Evolutionary conservation across 2,329 filamentous ascomycete genomes (phyloP).

Genomic region (Colletotrichum falcatum): DNA sequence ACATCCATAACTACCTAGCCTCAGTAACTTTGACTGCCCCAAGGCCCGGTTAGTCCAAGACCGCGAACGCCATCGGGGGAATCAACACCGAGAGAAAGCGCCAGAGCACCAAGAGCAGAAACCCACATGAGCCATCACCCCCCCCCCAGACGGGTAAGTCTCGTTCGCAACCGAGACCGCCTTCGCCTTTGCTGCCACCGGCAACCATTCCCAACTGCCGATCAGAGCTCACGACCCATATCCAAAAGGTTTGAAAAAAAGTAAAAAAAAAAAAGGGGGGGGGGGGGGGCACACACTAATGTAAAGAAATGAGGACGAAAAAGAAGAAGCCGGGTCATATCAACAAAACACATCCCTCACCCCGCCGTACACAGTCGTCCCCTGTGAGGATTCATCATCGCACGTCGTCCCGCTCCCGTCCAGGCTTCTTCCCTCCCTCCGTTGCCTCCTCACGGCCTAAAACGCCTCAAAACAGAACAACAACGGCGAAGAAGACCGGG

Average conservation of each 20-base stretch:
- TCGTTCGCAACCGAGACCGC: not conserved
- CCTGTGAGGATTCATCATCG: slow-evolving; percentile 12
- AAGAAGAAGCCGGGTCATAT: not conserved
- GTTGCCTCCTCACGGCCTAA: not conserved
- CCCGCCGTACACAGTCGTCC: not conserved
- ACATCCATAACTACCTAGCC: not conserved
- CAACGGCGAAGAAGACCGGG: not conserved
- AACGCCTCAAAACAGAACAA: not conserved
- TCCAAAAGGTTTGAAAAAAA: not conserved
- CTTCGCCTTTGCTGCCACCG: not conserved
- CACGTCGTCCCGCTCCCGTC: not conserved
- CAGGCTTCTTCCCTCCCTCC: not conserved
- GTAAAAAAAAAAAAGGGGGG: too few species aligned
- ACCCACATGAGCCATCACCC: not conserved
- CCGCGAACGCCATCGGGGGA: not conserved
- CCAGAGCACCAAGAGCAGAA: not conserved
- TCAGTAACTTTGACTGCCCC: not conserved
- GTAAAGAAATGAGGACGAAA: not conserved
- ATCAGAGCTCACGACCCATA: not conserved
- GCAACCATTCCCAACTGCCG: too few species aligned
- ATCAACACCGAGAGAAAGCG: not conserved
- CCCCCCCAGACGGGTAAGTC: not conserved
- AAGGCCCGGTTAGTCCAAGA: too few species aligned
- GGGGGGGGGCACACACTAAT: too few species aligned
- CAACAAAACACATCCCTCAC: not conserved